phyloP scores from a whole-genome alignment of 2,329 filamentous ascomycete genomes.

The Cordyceps tenuipes region DNA sequence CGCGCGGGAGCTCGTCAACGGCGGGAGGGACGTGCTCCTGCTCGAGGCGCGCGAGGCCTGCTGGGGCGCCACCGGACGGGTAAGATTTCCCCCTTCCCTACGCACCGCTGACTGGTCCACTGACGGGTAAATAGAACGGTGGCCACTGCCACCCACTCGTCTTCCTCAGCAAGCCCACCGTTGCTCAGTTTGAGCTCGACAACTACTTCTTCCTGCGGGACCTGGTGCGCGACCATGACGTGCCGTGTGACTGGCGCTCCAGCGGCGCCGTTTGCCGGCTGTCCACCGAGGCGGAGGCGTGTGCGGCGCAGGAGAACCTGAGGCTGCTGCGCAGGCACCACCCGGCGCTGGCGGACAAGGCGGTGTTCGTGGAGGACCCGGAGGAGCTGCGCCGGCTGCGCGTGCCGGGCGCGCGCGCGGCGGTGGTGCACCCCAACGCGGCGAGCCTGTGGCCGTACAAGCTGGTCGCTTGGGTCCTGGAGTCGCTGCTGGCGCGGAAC shows the following conservation, averaged over 20 bases:
- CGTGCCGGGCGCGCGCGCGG: constrained; percentile 50
- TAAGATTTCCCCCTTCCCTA: constrained; percentile 31
- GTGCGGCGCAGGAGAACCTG: constrained; percentile 42
- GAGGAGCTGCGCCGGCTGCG: constrained; percentile 42
- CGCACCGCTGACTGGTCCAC: not conserved
- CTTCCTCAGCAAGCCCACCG: constrained; percentile 50
- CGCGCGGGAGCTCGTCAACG: constrained; percentile 51
- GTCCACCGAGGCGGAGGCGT: constrained; percentile 47
- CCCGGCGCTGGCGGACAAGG: constrained; percentile 48
- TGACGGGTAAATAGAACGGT: constrained; percentile 43
- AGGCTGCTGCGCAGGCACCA: constrained; percentile 38
- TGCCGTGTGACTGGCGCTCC: constrained; percentile 63
- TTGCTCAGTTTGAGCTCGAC: constrained; percentile 63
- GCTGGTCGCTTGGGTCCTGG: constrained; percentile 63
- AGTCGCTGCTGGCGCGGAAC: constrained; percentile 39
- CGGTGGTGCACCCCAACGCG: constrained; percentile 55
- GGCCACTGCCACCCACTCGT: constrained; percentile 69
- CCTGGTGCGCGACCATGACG: constrained; percentile 46
- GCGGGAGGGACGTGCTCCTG: constrained; percentile 53
- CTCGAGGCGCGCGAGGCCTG: constrained; percentile 73
- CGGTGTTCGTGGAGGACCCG: constrained; percentile 31
- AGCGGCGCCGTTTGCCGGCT: constrained; percentile 57
- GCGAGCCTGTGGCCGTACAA: constrained; percentile 79
- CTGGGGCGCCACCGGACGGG: constrained; percentile 75
- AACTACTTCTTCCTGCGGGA: constrained; percentile 54